Base-by-base conservation (phyloP, 2,329 filamentous ascomycete species). In the Thielaviopsis punctulata region DNA sequence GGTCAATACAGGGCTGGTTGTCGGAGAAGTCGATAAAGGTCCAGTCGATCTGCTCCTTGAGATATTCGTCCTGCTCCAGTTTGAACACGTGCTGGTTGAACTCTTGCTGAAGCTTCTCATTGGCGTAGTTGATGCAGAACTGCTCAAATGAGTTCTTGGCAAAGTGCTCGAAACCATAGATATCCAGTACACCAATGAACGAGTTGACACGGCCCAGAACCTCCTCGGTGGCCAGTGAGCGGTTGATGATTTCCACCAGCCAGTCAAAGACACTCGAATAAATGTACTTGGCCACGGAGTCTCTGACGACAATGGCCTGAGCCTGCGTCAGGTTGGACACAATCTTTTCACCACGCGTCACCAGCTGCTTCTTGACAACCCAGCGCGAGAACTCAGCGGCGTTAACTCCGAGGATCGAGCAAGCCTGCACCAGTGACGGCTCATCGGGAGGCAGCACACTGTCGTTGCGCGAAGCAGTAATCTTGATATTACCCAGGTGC, bases 81-180 rank as follows among this genome's bases (percentile, higher is more conserved):
- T 96, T 95, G 77, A 98, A 98, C 33, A 98, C 92, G 63, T 98
- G 92, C 65, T 93, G 87, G 68, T 98, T 98, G 73, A 98, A 98
- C 65, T 96, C 90, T 66, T 98, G 92, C 65, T 98, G 92, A 52
- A 98, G 73, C 69, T 98, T 98, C 69, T 98, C 92, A 67, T 98
- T 98, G 68, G 92, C 92, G 63, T 98, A 98, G 69, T 98, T 98
- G 77, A 98, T 98, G 69, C 92, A 98, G 68, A 98, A 98, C 66
- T 98, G 92, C 66, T 98, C 92, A 62, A 98, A 98, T 0, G 92
- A 98, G 71, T 98, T 98, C 73, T 95, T 96, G 57, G 92, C 90
- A 63, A 98, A 98, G 68, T 96, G 92, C 67, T 98, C 92, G 63
- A 98, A 98, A 57, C 90, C 90, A 67, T 96, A 96, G 60, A 98